A percentile compares a stretch with the other conserved stretches of the same genome.
These are phyloP conservation scores for Kodamaea laetipori DNA, from an alignment of 805 yeast species.

Conservation along the genomic window DNA sequence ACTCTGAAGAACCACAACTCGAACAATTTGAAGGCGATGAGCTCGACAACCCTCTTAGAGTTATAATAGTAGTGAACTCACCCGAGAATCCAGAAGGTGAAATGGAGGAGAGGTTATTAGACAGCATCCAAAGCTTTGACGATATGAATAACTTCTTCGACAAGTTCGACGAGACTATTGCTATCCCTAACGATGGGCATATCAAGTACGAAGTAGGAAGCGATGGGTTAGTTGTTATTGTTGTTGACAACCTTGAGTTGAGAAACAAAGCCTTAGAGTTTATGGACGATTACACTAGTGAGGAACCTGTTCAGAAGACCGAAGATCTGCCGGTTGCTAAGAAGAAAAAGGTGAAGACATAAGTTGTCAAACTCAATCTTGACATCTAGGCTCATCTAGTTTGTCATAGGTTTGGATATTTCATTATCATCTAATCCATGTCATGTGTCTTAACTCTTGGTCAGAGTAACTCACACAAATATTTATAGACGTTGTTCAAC, in stretches of 20 bases:
- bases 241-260: constrained; percentile 47
- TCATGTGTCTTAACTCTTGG: too few species aligned
- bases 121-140: constrained; percentile 47
- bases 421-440: neutral
- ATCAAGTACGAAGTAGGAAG: constrained; percentile 63
- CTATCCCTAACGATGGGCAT: constrained; percentile 55
- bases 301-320: constrained; percentile 10
- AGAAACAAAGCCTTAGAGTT: constrained; percentile 42
- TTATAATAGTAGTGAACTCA: constrained; percentile 43
- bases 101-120: constrained; percentile 51
- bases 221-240: constrained; percentile 58
- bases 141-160: constrained; percentile 56
- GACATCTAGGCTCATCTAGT: neutral
- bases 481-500: neutral
- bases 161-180: constrained; percentile 50
- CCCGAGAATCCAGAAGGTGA: constrained; percentile 42
- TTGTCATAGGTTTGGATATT: neutral
- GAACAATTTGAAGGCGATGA: constrained; percentile 26
- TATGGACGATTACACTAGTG: constrained; percentile 39
- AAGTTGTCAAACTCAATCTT: too few species aligned
- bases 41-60: constrained; percentile 50
- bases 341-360: constrained; percentile 10
- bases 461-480: neutral
- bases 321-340: constrained; percentile 6
- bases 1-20: constrained; percentile 10